Evolutionary conservation across 768 basidiomycete species (phyloP), one percentile per base, ranked within the genome.

Genomic region (Trametes coccinea): DNA sequence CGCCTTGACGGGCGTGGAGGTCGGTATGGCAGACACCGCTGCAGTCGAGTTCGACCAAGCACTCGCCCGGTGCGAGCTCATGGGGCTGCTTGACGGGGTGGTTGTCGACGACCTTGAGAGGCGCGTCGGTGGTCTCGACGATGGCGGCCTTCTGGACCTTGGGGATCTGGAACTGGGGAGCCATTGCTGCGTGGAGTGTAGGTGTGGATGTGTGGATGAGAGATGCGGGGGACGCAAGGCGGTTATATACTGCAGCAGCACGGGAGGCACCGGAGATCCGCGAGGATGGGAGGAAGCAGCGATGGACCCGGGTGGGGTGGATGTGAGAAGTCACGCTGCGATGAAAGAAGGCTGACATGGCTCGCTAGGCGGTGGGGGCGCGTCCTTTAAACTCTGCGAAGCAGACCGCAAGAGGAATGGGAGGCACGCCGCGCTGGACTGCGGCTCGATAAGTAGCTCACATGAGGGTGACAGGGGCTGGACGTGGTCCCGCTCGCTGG

Each of bases 11-110:
- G 30, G 87, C 87, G 67, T 93, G 92, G 13, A 92, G 80, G 69
- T 93, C 92, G 3, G 89, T 90, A 70, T 93, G 91, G 75, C 92
- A 93, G n/a, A 93, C 90, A 58, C 92, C 92, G 5, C 88, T 86
- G 75, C 84, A 87, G 39, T 81, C 79, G 69, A 93, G 78, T 74
- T 89, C 87, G 72, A 93, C 78, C 65, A 93, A 85, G 69, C 87
- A 89, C 74, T 91, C 86, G 48, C 86, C 87, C 0, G 86, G 86
- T 0, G 73, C 75, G 70, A 90, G 87, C 3, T 86, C 77, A 16
- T 77, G 74, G 8, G 80, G 80, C 48, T 78, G 75, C 55, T 74
- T 81, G 65, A 90, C 86, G n/a, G 84, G 87, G 59, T 80, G 70
- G 68, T 87, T 80, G 44, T 61, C 61, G 62, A 62, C 68, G 52